Base-by-base conservation (phyloP, 345 rosid genomes). In the Ceriops zippeliana region DNA sequence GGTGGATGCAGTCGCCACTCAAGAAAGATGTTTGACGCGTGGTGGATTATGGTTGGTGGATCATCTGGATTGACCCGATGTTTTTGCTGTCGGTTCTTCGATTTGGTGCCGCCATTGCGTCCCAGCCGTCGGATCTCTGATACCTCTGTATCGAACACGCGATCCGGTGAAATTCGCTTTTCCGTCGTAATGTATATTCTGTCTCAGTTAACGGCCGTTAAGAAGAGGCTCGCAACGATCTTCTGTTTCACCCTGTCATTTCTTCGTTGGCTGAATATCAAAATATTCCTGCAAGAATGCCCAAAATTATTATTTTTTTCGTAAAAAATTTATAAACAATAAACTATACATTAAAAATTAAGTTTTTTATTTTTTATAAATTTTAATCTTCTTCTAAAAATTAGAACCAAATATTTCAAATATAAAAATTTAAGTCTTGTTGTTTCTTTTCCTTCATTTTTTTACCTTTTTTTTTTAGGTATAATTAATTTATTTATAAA, bases 41-140 rank as follows among this genome's bases (percentile, higher is more conserved):
- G 83, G 83, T 70, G 7, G 2, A 1, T 17, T 63, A 0, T 64
- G 21, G 70, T 71, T 81, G 79, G 83, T 52, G 31, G 32, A 60
- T 3, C 2, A 5, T 21, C 13, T 42, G 4, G 35, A 52, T 69
- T 80, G 56, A 82, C 69, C 35, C 34, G 83, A 74, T 59, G 65
- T 66, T n/a, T 24, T 30, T 2, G 30, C 46, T 63, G 62, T 75
- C 60, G n/a, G 85, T 68, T 74, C 67, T 65, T 68, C 60, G 62
- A 32, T 67, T 42, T 15, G 49, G 61, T 77, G 67, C 81, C 64
- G 81, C 80, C 80, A 72, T 37, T 30, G 53, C 58, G 27, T 78
- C 75, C 79, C 68, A 73, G 52, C 85, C 95, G 86, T 87, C 76
- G 64, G 93, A 90, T 88, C 26, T 52, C 38, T 31, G 31, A 54